A percentile compares a stretch with the other conserved stretches of the same genome.
These are phyloP conservation scores for Oenanthe sinensis DNA, from an alignment of 129 eudicot genomes.

Conservation along the genomic window DNA sequence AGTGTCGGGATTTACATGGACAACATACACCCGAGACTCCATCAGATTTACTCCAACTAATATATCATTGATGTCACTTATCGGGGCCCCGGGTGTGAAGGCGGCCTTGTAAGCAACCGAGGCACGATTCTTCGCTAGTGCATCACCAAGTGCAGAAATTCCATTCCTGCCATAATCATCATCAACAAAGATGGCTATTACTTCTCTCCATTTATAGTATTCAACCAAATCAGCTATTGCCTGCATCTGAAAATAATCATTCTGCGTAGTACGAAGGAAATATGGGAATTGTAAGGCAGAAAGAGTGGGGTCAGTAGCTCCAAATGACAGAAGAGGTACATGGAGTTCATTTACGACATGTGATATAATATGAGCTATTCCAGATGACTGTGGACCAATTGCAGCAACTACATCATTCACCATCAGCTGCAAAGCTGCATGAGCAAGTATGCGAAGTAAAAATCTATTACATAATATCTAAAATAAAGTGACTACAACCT, in stretches of 20 bases:
- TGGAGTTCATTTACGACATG: constrained; percentile 67
- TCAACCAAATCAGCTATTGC: constrained; percentile 68
- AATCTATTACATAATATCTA: background rate
- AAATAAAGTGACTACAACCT: background rate
- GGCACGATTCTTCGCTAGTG: constrained; percentile 68
- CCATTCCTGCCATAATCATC: constrained; percentile 94
- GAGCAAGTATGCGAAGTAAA: constrained; percentile 19
- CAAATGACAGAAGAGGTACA: constrained; percentile 78
- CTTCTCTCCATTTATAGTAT: constrained; percentile 69
- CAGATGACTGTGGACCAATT: constrained; percentile 95
- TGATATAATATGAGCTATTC: constrained; percentile 81
- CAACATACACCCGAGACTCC: constrained; percentile 82
- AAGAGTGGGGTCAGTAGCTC: constrained; percentile 91
- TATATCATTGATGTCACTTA: constrained; percentile 32
- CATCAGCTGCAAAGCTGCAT: constrained; percentile 82
- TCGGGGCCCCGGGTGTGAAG: constrained; percentile 51
- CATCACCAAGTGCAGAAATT: constrained; percentile 56
- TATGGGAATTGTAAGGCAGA: constrained; percentile 77
- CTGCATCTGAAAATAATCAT: constrained; percentile 75
- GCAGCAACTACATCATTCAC: constrained; percentile 77
- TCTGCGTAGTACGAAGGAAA: constrained; percentile 69
- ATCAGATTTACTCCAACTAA: constrained; percentile 54
- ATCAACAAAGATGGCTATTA: constrained; percentile 70
- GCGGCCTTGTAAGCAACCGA: constrained; percentile 74
- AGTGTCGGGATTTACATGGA: constrained; percentile 85